These are phyloP conservation scores for Botrytis galanthina DNA, from an alignment of 2,329 filamentous ascomycete species.

Conservation along the genomic window DNA sequence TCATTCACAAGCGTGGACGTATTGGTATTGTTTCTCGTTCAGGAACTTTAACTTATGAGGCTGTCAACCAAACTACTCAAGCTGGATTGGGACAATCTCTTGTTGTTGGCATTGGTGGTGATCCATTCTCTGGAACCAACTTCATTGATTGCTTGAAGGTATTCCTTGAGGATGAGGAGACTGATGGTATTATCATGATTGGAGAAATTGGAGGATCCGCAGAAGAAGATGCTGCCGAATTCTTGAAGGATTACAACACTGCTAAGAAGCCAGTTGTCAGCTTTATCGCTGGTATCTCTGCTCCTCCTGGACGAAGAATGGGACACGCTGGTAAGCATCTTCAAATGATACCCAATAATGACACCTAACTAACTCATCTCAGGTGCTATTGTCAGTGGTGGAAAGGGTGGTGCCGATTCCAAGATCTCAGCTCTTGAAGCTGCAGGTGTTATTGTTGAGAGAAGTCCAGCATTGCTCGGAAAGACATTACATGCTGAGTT, in stretches of 20 bases:
- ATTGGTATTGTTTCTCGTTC: slow-evolving; percentile 98
- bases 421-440: slow-evolving; percentile 95
- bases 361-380: slow-evolving; percentile 26
- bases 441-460: slow-evolving; percentile 94
- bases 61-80: slow-evolving; percentile 98
- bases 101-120: slow-evolving; percentile 96
- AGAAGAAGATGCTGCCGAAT: slow-evolving; percentile 97
- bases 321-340: slow-evolving; percentile 76
- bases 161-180: slow-evolving; percentile 93
- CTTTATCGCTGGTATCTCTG: slow-evolving; percentile 98
- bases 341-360: background rate
- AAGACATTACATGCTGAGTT: slow-evolving; percentile 95
- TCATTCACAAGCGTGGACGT: slow-evolving; percentile 99
- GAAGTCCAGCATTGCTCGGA: slow-evolving; percentile 85
- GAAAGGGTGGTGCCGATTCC: slow-evolving; percentile 96
- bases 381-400: slow-evolving; percentile 89
- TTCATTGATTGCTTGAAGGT: slow-evolving; percentile 99
- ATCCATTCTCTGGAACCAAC: slow-evolving; percentile 98
- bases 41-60: slow-evolving; percentile 98
- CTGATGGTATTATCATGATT: slow-evolving; percentile 99
- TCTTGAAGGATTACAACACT: slow-evolving; percentile 88
- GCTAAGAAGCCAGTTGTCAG: slow-evolving; percentile 93
- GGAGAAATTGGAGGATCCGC: slow-evolving; percentile 97
- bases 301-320: slow-evolving; percentile 94
- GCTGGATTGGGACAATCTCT: slow-evolving; percentile 95